phyloP scores from a whole-genome alignment of 1,284 basidiomycete species.

The Ustilago curta region DNA sequence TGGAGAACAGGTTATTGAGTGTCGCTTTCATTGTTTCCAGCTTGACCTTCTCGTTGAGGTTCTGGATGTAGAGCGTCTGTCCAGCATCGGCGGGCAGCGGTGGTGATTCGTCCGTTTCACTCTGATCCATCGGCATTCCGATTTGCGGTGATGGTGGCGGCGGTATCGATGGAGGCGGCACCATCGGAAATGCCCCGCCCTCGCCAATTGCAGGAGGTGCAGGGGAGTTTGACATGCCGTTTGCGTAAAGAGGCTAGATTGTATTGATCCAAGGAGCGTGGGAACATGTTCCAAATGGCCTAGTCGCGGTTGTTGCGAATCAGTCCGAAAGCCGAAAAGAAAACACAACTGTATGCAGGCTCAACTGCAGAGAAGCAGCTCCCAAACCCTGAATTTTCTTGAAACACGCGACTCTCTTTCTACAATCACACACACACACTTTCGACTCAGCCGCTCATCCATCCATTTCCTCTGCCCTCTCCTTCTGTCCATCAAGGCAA shows the following conservation, averaged over 20 bases:
- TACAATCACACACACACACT: constrained; percentile 14
- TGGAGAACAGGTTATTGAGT: constrained; percentile 87
- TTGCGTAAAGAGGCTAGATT: neutral
- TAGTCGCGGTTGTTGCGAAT: neutral
- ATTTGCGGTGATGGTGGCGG: constrained; percentile 33
- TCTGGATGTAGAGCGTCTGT: constrained; percentile 95
- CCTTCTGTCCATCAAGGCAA: too few relatives aligned
- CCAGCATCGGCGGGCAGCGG: constrained; percentile 41
- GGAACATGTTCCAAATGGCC: constrained; percentile 1
- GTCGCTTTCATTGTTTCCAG: constrained; percentile 87
- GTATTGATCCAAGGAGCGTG: neutral
- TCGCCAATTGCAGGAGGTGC: constrained; percentile 24
- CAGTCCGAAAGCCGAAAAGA: constrained; percentile 20
- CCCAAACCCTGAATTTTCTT: constrained; percentile 21
- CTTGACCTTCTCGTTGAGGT: constrained; percentile 96
- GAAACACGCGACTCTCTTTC: neutral
- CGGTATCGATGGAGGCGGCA: constrained; percentile 25
- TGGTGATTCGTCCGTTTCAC: constrained; percentile 21
- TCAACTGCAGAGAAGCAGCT: constrained; percentile 9
- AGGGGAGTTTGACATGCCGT: constrained; percentile 27
- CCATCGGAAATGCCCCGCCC: neutral
- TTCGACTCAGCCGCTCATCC: constrained; percentile 19
- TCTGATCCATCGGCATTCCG: constrained; percentile 26
- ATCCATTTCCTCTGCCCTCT: neutral
- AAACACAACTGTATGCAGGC: constrained; percentile 26